These are phyloP conservation scores for Nymphaea colorata DNA, from an alignment of 164 flowering plant genomes.

Conservation along the genomic window DNA sequence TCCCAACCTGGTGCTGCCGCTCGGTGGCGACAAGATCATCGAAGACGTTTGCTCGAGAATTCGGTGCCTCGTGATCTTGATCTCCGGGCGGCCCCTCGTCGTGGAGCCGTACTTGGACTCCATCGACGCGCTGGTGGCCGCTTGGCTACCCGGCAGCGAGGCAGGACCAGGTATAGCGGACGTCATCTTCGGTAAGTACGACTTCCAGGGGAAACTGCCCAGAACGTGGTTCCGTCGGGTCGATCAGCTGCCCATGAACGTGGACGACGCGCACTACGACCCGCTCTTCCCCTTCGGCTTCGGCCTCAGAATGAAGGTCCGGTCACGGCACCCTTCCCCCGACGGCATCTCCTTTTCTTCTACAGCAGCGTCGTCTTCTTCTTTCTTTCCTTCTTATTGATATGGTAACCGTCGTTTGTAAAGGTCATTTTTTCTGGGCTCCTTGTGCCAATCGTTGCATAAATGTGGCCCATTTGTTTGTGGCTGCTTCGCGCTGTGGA, in stretches of 20 bases:
- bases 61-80: conserved; percentile 25
- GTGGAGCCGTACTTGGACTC: conserved; percentile 22
- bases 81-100: conserved; percentile 31
- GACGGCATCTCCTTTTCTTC: background rate
- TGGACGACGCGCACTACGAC: conserved; percentile 30
- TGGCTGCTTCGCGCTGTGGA: too few species aligned
- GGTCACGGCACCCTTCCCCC: background rate
- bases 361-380: background rate
- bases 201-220: conserved; percentile 32
- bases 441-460: background rate
- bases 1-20: conserved; percentile 12
- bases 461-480: background rate
- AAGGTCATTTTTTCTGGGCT: background rate
- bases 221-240: conserved; percentile 36
- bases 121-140: conserved; percentile 42
- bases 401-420: background rate
- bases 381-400: background rate
- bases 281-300: conserved; percentile 32
- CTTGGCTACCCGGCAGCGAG: conserved; percentile 42
- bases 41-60: conserved; percentile 14
- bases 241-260: conserved; percentile 41
- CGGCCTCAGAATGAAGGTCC: conserved; percentile 19
- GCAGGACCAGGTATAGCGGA: conserved; percentile 38
- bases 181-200: conserved; percentile 32
- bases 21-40: conserved; percentile 16